phyloP scores from a whole-genome alignment of 2,329 filamentous ascomycete species.

The Phialophora chinensis region DNA sequence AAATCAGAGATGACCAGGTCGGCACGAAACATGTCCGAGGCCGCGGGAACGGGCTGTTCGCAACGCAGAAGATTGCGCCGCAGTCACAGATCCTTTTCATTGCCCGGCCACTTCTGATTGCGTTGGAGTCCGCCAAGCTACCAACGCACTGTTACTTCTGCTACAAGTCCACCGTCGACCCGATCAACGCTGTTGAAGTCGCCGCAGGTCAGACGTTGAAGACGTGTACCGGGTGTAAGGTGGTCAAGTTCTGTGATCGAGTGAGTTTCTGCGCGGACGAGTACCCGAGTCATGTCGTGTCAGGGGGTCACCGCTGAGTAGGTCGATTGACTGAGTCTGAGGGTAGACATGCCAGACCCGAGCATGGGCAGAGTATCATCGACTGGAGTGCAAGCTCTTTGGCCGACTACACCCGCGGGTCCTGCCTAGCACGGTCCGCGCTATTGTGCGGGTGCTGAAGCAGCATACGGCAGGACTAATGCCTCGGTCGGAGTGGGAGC shows the following conservation, averaged over 20 bases:
- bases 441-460: slow-evolving; percentile 60
- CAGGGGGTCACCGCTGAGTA: background rate
- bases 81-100: slow-evolving; percentile 59
- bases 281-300: background rate
- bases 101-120: slow-evolving; percentile 59
- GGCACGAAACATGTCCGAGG: slow-evolving; percentile 12
- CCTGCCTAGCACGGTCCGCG: slow-evolving; percentile 63
- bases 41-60: slow-evolving; percentile 62
- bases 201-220: slow-evolving; percentile 49
- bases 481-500: slow-evolving; percentile 49
- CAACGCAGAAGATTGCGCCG: slow-evolving; percentile 53
- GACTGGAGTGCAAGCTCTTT: slow-evolving; percentile 64
- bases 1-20: slow-evolving; percentile 17
- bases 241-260: slow-evolving; percentile 66
- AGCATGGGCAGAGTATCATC: slow-evolving; percentile 66
- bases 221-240: slow-evolving; percentile 63
- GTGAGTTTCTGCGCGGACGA: slow-evolving; percentile 47
- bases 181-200: slow-evolving; percentile 29
- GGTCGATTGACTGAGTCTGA: background rate
- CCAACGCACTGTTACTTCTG: slow-evolving; percentile 64
- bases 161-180: slow-evolving; percentile 44
- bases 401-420: slow-evolving; percentile 52
- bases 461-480: slow-evolving; percentile 49
- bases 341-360: slow-evolving; percentile 62
- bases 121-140: slow-evolving; percentile 60